Percentiles rank a stretch among this genome's conserved stretches.
Conservation (phyloP, 2,329 filamentous ascomycete species). For the Ilyonectria sp. region DNA sequence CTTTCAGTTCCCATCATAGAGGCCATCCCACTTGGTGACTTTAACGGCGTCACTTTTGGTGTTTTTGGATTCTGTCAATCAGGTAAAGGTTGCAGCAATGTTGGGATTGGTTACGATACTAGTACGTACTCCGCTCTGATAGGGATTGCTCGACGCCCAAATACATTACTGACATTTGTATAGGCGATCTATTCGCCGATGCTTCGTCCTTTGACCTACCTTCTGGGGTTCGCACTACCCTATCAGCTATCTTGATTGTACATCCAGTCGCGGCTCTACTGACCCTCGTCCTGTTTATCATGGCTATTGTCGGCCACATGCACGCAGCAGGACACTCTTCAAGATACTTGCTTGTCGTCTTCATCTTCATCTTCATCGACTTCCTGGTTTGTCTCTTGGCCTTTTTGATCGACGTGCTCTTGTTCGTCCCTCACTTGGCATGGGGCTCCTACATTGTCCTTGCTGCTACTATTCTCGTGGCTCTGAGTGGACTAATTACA, state of each 20-base stretch:
- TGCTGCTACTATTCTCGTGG: conserved; percentile 88
- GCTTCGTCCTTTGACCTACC: conserved; percentile 70
- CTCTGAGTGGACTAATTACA: conserved; percentile 85
- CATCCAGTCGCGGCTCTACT: conserved; percentile 92
- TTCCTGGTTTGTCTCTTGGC: conserved; percentile 87
- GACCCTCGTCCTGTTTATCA: conserved; percentile 85
- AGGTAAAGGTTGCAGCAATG: conserved; percentile 73
- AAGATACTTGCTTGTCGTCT: conserved; percentile 85
- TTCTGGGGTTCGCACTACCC: conserved; percentile 66
- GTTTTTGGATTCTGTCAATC: conserved; percentile 90
- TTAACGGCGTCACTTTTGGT: conserved; percentile 84
- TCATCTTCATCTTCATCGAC: conserved; percentile 89
- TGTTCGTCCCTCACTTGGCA: conserved; percentile 93
- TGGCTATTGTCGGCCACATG: conserved; percentile 87
- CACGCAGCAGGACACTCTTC: conserved; percentile 92
- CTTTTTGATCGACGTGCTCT: conserved; percentile 92
- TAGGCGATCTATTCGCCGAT: conserved; percentile 47
- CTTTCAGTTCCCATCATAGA: conserved; percentile 93
- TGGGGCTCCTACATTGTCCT: conserved; percentile 97
- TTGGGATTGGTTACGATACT: conserved; percentile 88
- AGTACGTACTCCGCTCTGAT: conserved; percentile 67
- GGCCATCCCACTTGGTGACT: conserved; percentile 85
- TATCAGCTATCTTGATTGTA: conserved; percentile 92
- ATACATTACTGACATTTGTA: conserved; percentile 31
- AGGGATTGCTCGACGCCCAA: neutral